phyloP scores from a whole-genome alignment of 2,329 filamentous ascomycete species.

The Triangularia setosa region DNA sequence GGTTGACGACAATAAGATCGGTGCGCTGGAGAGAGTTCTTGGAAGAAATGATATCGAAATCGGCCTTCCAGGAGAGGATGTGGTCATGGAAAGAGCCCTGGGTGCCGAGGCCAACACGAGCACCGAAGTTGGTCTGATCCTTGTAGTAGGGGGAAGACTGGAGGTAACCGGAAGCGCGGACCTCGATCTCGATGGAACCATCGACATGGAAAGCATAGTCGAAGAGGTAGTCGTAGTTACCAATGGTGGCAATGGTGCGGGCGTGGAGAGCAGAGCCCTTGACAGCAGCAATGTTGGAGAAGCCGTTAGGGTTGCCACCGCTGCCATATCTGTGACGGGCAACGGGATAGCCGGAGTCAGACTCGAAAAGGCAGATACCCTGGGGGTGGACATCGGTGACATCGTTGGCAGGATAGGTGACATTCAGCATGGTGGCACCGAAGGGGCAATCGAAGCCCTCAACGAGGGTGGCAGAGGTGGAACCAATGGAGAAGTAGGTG shows the following conservation, averaged over 20 bases:
- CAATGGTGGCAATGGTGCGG: conserved; percentile 38
- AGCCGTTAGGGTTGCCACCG: conserved; percentile 27
- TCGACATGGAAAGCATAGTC: conserved; percentile 35
- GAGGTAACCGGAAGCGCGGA: conserved; percentile 37
- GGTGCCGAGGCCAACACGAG: conserved; percentile 33
- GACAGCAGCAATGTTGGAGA: conserved; percentile 31
- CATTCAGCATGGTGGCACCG: conserved; percentile 35
- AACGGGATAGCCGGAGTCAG: conserved; percentile 34
- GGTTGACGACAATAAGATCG: conserved; percentile 30
- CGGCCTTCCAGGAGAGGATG: conserved; percentile 38
- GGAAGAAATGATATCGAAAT: conserved; percentile 36
- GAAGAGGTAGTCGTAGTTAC: conserved; percentile 42
- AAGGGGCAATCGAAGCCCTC: conserved; percentile 42
- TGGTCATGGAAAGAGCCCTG: conserved; percentile 38
- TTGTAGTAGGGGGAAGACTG: conserved; percentile 34
- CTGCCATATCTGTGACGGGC: conserved; percentile 33
- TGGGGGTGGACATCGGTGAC: conserved; percentile 30
- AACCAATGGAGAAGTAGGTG: conserved; percentile 36
- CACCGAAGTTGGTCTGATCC: conserved; percentile 34
- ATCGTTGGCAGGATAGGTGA: conserved; percentile 32
- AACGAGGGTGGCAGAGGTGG: conserved; percentile 35
- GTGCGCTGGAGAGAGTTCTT: conserved; percentile 36
- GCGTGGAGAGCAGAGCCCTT: conserved; percentile 35
- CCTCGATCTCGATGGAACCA: conserved; percentile 36
- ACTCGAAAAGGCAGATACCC: conserved; percentile 39